phyloP scores from a whole-genome alignment of 2,329 filamentous ascomycete genomes.

The Stemphylium beticola region DNA sequence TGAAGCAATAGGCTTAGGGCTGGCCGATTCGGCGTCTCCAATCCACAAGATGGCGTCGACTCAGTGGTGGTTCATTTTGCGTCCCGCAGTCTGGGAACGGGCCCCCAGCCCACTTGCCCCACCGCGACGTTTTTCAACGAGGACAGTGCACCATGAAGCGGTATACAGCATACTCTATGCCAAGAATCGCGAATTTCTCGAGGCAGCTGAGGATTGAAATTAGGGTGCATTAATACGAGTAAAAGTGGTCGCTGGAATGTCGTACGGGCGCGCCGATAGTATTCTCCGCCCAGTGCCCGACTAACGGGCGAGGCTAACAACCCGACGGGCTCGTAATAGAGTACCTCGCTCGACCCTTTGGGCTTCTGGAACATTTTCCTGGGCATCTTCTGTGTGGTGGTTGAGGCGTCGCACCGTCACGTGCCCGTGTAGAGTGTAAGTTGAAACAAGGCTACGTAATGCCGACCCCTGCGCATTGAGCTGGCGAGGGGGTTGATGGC shows the following conservation, averaged over 20 bases:
- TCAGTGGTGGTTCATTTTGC: neutral
- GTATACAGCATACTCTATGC: neutral
- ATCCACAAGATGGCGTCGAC: neutral
- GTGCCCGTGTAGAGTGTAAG: constrained; percentile 6
- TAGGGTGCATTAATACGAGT: neutral
- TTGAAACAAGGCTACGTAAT: constrained; percentile 5
- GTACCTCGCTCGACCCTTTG: no score
- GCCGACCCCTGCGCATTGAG: neutral
- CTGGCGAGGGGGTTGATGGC: neutral
- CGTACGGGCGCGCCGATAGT: neutral
- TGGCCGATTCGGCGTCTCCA: constrained; percentile 3
- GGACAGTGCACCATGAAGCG: neutral
- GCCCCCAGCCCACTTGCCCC: neutral
- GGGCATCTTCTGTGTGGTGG: neutral
- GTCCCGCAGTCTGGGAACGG: neutral
- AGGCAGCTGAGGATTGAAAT: neutral
- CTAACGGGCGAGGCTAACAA: no score
- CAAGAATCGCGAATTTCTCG: no score
- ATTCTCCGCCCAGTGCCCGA: neutral
- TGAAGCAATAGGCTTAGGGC: constrained; percentile 7
- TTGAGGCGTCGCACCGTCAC: constrained; percentile 10
- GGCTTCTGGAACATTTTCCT: neutral
- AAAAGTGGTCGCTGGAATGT: neutral
- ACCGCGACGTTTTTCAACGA: neutral
- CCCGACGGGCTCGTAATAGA: no score